Base-by-base conservation (phyloP, 495 filamentous ascomycete species). In the Trichoderma erinaceum region DNA sequence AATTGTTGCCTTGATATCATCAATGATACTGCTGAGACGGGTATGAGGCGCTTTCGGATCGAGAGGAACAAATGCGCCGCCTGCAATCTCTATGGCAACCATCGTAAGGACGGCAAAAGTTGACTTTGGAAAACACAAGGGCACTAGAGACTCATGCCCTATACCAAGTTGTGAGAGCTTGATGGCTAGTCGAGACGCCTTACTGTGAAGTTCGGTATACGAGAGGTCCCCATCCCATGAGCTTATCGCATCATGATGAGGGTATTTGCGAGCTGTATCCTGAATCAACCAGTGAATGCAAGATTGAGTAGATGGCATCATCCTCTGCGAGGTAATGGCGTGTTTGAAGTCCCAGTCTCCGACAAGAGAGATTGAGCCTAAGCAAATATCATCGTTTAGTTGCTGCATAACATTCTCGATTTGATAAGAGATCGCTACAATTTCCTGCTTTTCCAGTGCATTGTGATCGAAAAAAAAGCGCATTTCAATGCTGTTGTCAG, bases 151-250 rank as follows among this genome's bases (percentile, higher is more conserved):
- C 16, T 48, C 43, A 18, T 1, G 41, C 6, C 25, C 38, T n/a
- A 66, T 29, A 2, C 65, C 65, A 61, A 29, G 52, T 18, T 41
- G 35, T 13, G 10, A 32, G 6, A 65, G 63, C 16, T 65, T 41
- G 4, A 3, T 8, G n/a, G 63, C 63, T n/a, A 65, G n/a, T 29
- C 63, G 63, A n/a, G 63, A 21, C 4, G 23, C 63, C 16, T n/a
- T 6, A 18, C 79, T 82, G 68, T 80, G 81, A 16, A 74, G 56
- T 43, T 66, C 43, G 2, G 67, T 63, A 16, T 56, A n/a, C 15
- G 1, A 8, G 5, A 70, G 68, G 18, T 72, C 63, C 1, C 63
- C 63, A 15, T 65, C 63, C 63, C 63, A 65, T 21, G 63, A 65
- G 11, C 12, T n/a, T 12, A 65, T 23, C 6, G 63, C 63, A 7